Evolutionary conservation across 495 filamentous ascomycete genomes (phyloP).

Genomic region (Penicillium chermesinum): DNA sequence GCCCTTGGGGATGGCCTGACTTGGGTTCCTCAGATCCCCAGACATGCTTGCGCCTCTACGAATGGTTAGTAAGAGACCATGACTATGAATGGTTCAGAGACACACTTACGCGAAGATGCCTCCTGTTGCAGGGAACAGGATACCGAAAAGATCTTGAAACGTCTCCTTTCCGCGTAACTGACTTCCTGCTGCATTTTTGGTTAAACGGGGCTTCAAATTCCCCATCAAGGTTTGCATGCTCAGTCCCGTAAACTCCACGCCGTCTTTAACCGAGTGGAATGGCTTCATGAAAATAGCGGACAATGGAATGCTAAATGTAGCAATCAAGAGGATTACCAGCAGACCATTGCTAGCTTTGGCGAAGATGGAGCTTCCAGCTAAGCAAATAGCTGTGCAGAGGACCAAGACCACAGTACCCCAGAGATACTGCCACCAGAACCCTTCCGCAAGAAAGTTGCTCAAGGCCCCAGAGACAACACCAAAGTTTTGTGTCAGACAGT

Average conservation of each 20-base stretch:
- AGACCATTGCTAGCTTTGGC: constrained; percentile 74
- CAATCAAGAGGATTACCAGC: constrained; percentile 64
- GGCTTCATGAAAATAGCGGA: constrained; percentile 63
- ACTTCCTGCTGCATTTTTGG: constrained; percentile 62
- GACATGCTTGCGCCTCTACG: constrained; percentile 80
- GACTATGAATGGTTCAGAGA: background rate
- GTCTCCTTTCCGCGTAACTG: constrained; percentile 61
- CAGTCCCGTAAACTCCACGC: constrained; percentile 72
- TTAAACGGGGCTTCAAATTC: constrained; percentile 67
- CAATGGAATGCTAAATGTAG: constrained; percentile 77
- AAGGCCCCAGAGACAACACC: constrained; percentile 54
- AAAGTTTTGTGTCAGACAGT: constrained; percentile 76
- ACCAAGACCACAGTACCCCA: constrained; percentile 69
- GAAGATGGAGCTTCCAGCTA: constrained; percentile 78
- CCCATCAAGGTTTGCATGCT: constrained; percentile 61
- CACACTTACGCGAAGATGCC: constrained; percentile 57
- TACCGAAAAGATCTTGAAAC: constrained; percentile 81
- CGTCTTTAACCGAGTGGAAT: constrained; percentile 54
- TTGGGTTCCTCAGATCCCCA: constrained; percentile 76
- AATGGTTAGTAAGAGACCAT: constrained; percentile 17
- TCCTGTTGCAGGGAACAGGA: constrained; percentile 83
- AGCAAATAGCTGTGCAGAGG: constrained; percentile 70
- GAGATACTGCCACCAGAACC: constrained; percentile 74
- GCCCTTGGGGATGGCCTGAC: constrained; percentile 77
- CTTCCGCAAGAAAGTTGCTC: constrained; percentile 59